A percentile compares a stretch with the other conserved stretches of the same genome.
Conservation (phyloP, 2,329 filamentous ascomycete species). For the Botrytis galanthina region DNA sequence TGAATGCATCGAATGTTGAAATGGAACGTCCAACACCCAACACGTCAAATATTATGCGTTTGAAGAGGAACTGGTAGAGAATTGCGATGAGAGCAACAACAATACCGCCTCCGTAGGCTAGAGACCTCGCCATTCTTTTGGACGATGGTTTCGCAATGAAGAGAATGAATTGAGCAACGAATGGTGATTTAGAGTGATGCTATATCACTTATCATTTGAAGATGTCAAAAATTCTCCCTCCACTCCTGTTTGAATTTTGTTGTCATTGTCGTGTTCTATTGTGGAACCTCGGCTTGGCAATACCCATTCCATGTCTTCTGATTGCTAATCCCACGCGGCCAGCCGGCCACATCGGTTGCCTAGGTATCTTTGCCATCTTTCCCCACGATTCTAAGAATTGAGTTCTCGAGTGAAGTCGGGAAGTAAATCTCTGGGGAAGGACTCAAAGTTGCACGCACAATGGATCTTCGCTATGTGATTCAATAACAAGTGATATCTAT, state of each 20-base stretch:
- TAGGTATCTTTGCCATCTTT: too few species aligned
- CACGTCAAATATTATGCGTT: slow-evolving; percentile 34
- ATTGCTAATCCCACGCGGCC: not conserved
- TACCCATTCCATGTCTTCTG: not conserved
- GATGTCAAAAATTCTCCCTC: not conserved
- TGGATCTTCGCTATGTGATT: not conserved
- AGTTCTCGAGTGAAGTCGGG: too few species aligned
- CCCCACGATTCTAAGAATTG: not conserved
- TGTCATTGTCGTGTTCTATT: not conserved
- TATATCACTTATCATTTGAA: too few species aligned
- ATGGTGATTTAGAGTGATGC: not conserved
- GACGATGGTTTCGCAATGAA: not conserved
- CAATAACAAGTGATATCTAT: not conserved
- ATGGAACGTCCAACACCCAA: slow-evolving; percentile 38
- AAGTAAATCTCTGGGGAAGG: not conserved
- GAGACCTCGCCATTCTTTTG: slow-evolving; percentile 17
- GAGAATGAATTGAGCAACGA: not conserved
- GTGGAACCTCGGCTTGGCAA: not conserved
- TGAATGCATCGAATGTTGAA: slow-evolving; percentile 38
- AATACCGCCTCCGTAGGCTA: slow-evolving; percentile 26
- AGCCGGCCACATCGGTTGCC: not conserved
- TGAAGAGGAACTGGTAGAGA: slow-evolving; percentile 39
- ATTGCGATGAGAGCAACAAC: slow-evolving; percentile 29
- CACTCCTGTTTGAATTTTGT: not conserved
- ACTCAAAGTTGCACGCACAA: not conserved